phyloP scores from a whole-genome alignment of 208 protist genomes.

The Cochliopodium minus region DNA sequence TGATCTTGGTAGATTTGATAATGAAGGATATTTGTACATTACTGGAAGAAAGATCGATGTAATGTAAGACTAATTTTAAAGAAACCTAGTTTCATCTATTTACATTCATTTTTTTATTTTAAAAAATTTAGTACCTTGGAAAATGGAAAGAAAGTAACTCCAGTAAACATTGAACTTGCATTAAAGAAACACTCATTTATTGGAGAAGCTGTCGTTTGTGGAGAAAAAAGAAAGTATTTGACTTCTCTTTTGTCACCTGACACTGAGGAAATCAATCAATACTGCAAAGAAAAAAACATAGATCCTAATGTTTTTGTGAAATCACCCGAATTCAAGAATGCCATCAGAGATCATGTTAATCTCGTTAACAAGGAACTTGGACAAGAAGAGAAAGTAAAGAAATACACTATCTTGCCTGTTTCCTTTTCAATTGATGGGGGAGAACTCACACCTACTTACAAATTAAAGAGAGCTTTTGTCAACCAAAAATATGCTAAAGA shows the following conservation, averaged over 20 bases:
- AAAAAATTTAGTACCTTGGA: neutral
- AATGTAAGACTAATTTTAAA: no score
- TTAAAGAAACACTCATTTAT: slow-evolving; percentile 7
- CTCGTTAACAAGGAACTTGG: neutral
- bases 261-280: neutral
- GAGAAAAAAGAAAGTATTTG: slow-evolving; percentile 8
- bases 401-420: slow-evolving; percentile 10
- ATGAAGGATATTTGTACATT: slow-evolving; percentile 13
- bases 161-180: slow-evolving; percentile 13
- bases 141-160: slow-evolving; percentile 19
- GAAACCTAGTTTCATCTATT: no score
- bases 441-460: slow-evolving; percentile 19
- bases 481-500: slow-evolving; percentile 9
- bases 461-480: slow-evolving; percentile 9
- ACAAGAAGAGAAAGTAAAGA: slow-evolving; percentile 11
- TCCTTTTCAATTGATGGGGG: slow-evolving; percentile 17
- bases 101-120: no score
- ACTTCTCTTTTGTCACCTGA: neutral
- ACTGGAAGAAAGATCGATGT: slow-evolving; percentile 22
- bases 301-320: neutral
- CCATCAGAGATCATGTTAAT: neutral
- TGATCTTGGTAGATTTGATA: slow-evolving; percentile 15
- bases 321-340: neutral
- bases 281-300: neutral
- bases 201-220: slow-evolving; percentile 14